phyloP scores from a whole-genome alignment of 192 early-diverging fungal genomes.

The Coemansia sp. region DNA sequence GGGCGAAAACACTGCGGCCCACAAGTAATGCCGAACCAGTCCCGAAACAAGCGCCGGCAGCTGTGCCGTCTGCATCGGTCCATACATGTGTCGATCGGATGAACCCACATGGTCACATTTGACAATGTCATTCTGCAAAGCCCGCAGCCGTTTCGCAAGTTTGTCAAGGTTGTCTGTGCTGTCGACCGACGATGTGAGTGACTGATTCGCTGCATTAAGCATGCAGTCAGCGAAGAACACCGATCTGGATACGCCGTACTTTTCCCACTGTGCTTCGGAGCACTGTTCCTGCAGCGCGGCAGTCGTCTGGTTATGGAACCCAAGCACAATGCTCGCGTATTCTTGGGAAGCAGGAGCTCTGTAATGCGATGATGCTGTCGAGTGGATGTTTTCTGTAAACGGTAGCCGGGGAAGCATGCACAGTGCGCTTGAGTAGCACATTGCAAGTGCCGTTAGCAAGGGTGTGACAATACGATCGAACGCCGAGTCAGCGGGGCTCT shows the following conservation, averaged over 20 bases:
- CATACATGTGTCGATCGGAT: background rate
- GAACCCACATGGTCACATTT: background rate
- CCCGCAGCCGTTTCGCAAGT: conserved; percentile 19
- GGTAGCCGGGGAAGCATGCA: conserved; percentile 34
- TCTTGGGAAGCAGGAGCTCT: conserved; percentile 13
- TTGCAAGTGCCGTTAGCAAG: conserved; percentile 9
- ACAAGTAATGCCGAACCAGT: conserved; percentile 33
- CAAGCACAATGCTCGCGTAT: background rate
- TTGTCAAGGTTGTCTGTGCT: background rate
- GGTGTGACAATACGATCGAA: conserved; percentile 2
- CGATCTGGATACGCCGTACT: conserved; percentile 2
- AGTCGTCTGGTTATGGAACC: background rate
- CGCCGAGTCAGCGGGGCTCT: background rate
- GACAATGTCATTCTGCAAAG: conserved; percentile 8
- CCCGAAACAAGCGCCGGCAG: background rate
- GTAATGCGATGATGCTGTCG: conserved; percentile 22
- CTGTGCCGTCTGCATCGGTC: background rate
- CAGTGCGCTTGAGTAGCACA: conserved; percentile 19
- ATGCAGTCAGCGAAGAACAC: conserved; percentile 33
- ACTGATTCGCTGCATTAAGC: conserved; percentile 18
- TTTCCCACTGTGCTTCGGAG: background rate
- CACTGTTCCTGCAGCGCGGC: background rate
- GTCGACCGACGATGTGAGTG: too few relatives aligned
- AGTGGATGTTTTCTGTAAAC: conserved; percentile 38
- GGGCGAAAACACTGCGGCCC: conserved; percentile 16